Conservation (phyloP, 2,329 filamentous ascomycete genomes). For the Pyricularia sp. region DNA sequence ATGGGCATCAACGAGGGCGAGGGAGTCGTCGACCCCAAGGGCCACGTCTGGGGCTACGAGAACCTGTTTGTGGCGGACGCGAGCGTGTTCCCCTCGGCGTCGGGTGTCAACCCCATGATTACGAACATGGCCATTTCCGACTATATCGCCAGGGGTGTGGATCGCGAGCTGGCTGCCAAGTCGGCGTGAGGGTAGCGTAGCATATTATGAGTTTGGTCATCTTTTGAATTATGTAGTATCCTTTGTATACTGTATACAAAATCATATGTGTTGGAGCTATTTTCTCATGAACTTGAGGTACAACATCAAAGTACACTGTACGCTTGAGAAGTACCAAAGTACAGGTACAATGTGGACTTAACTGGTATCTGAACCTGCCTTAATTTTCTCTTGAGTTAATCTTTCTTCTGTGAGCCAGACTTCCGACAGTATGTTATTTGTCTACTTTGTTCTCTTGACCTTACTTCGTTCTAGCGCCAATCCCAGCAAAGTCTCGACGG, state of each 20-base stretch:
- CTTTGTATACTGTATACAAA: background rate
- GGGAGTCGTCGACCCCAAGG: slow-evolving; percentile 49
- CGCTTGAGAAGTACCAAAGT: no score
- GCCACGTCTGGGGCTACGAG: slow-evolving; percentile 56
- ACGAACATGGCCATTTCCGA: slow-evolving; percentile 64
- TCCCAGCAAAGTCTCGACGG: background rate
- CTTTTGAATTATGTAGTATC: background rate
- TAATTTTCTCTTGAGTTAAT: background rate
- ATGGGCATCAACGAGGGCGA: slow-evolving; percentile 41
- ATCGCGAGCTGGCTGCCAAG: slow-evolving; percentile 30
- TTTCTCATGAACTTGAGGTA: no score
- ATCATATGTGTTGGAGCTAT: background rate
- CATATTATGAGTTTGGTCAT: background rate
- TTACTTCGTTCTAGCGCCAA: background rate
- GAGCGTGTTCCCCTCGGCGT: slow-evolving; percentile 67
- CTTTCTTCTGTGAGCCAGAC: no score
- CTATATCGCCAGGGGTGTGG: slow-evolving; percentile 50
- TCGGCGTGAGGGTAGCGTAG: background rate
- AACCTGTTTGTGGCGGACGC: slow-evolving; percentile 64
- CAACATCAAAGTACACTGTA: no score
- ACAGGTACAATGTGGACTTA: no score
- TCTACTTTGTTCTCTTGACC: background rate
- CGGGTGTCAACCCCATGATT: slow-evolving; percentile 76
- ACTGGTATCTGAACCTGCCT: background rate
- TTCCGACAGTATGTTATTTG: background rate